Evolutionary conservation across 805 yeast species (phyloP).

Genomic region (Candida takata): DNA sequence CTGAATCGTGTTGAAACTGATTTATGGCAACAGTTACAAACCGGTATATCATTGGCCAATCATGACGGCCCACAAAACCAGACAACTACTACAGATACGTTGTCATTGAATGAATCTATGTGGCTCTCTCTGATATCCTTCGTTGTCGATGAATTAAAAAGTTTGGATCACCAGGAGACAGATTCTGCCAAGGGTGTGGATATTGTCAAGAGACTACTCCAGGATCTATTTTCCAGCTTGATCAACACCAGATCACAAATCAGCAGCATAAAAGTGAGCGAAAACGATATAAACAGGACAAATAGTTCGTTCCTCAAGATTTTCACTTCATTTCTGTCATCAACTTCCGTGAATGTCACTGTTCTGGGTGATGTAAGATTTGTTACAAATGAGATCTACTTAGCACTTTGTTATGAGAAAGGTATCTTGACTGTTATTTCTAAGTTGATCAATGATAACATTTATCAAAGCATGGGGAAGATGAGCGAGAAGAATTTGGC

Average conservation of each 20-base stretch:
- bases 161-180: slow-evolving; percentile 18
- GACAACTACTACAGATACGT: slow-evolving; percentile 2
- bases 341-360: slow-evolving; percentile 39
- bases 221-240: slow-evolving; percentile 35
- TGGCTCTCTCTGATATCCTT: slow-evolving; percentile 35
- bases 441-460: slow-evolving; percentile 49
- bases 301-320: slow-evolving; percentile 43
- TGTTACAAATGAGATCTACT: slow-evolving; percentile 54
- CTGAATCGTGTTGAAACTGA: slow-evolving; percentile 19
- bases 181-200: slow-evolving; percentile 21
- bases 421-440: slow-evolving; percentile 45
- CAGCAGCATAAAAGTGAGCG: slow-evolving; percentile 14
- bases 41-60: slow-evolving; percentile 29
- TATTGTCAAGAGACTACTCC: slow-evolving; percentile 32
- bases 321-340: slow-evolving; percentile 46
- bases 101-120: slow-evolving; percentile 29
- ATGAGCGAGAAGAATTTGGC: slow-evolving; percentile 35
- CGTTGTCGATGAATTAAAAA: slow-evolving; percentile 29
- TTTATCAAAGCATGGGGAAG: slow-evolving; percentile 37
- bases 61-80: slow-evolving; percentile 10
- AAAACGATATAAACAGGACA: slow-evolving; percentile 14
- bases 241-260: slow-evolving; percentile 27
- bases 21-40: slow-evolving; percentile 30
- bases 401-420: slow-evolving; percentile 59
- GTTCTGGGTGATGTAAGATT: slow-evolving; percentile 53